Conservation (phyloP, 1,284 basidiomycete species). For the Trichosporon asahii region DNA sequence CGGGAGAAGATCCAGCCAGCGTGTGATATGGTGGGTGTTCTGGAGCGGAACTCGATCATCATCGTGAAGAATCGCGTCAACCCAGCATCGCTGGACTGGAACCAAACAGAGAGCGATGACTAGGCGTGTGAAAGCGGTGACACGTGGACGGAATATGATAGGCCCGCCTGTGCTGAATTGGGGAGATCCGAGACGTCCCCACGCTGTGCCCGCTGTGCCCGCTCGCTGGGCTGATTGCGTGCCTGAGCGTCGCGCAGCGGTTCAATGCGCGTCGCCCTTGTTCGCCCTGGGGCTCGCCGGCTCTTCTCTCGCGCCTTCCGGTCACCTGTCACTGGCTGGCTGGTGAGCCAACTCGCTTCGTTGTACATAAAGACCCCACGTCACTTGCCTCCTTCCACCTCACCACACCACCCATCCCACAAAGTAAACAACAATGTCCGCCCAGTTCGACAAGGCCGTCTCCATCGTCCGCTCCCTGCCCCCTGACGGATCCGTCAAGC, state of each 20-base stretch:
- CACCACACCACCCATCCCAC: not conserved
- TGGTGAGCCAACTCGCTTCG: not conserved
- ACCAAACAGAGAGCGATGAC: not conserved
- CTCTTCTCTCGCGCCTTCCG: not conserved
- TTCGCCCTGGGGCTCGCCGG: not conserved
- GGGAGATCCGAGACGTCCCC: not conserved
- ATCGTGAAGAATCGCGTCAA: no score
- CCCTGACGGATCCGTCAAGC: conserved; percentile 75
- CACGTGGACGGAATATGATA: not conserved
- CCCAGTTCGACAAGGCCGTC: conserved; percentile 66
- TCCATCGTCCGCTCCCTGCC: conserved; percentile 65
- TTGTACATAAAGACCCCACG: conserved; percentile 4
- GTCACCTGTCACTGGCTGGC: not conserved
- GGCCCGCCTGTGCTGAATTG: not conserved
- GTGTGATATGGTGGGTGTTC: no score
- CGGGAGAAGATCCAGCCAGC: no score
- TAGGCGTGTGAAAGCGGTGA: not conserved
- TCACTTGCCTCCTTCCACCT: not conserved
- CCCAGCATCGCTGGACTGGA: no score
- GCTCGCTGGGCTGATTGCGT: not conserved
- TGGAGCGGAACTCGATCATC: no score
- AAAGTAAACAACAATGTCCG: conserved; percentile 19
- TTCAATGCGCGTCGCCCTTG: not conserved
- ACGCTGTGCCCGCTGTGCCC: not conserved
- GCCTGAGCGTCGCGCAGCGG: not conserved